These are phyloP conservation scores for Suillus cothurnatus DNA, from an alignment of 768 basidiomycete species.

Conservation along the genomic window DNA sequence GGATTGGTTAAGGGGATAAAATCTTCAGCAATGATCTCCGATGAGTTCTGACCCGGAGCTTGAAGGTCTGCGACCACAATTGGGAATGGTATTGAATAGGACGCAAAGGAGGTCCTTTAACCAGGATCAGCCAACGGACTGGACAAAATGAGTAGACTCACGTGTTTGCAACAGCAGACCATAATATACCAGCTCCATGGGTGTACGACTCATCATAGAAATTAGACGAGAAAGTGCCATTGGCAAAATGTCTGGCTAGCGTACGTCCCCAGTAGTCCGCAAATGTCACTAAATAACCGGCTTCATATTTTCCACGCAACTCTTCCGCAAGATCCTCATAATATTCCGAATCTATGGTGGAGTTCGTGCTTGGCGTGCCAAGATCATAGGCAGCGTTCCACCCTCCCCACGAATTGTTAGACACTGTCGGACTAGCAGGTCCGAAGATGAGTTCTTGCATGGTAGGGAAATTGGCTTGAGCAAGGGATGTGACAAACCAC, in stretches of 20 bases:
- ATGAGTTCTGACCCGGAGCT: conserved; percentile 28
- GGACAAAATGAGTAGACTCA: conserved; percentile 19
- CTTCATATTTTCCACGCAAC: conserved; percentile 30
- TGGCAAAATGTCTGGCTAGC: conserved; percentile 40
- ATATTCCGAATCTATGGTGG: conserved; percentile 19
- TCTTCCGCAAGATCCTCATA: conserved; percentile 26
- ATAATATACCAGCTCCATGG: conserved; percentile 38
- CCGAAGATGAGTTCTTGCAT: conserved; percentile 43
- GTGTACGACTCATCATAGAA: conserved; percentile 30
- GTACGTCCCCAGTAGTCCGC: conserved; percentile 30
- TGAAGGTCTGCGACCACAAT: conserved; percentile 34
- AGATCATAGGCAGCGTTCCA: conserved; percentile 34
- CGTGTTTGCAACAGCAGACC: conserved; percentile 37
- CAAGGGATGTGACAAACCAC: conserved; percentile 43
- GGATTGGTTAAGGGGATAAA: conserved; percentile 34
- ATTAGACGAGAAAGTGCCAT: conserved; percentile 36
- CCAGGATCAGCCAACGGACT: conserved; percentile 7
- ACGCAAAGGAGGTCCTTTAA: conserved; percentile 33
- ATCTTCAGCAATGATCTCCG: conserved; percentile 23
- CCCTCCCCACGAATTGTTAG: conserved; percentile 31
- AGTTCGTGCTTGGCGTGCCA: conserved; percentile 20
- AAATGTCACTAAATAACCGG: conserved; percentile 34
- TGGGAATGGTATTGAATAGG: conserved; percentile 42
- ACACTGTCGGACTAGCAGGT: conserved; percentile 16
- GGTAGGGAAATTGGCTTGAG: conserved; percentile 42